A percentile compares a stretch with the other conserved stretches of the same genome.
phyloP scores from a whole-genome alignment of 129 eudicot species.

The Kitagawia praeruptora region DNA sequence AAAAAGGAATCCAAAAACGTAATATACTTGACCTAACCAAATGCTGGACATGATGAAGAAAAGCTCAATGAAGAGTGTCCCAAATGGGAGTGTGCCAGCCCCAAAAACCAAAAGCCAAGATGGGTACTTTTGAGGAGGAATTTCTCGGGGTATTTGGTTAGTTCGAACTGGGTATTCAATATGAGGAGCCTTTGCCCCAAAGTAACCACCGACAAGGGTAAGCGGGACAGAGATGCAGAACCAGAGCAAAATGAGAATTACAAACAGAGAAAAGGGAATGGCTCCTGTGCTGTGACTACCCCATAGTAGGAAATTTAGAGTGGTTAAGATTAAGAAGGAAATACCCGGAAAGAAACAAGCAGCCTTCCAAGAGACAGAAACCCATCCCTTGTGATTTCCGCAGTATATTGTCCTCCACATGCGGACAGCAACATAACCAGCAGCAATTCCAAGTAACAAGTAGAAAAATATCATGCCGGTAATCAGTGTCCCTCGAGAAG shows the following conservation, averaged over 20 bases:
- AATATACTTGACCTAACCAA: slow-evolving; percentile 35
- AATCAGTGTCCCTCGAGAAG: slow-evolving; percentile 15
- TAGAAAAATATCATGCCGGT: slow-evolving; percentile 14
- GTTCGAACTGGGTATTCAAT: slow-evolving; percentile 26
- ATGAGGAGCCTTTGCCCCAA: slow-evolving; percentile 37
- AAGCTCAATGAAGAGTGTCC: slow-evolving; percentile 38
- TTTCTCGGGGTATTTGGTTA: slow-evolving; percentile 15
- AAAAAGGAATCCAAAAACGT: slow-evolving; percentile 32
- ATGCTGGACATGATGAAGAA: slow-evolving; percentile 41
- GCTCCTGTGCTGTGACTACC: slow-evolving; percentile 37
- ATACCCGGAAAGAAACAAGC: slow-evolving; percentile 40
- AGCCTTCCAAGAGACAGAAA: slow-evolving; percentile 15
- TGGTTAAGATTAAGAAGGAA: slow-evolving; percentile 24
- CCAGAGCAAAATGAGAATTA: slow-evolving; percentile 34
- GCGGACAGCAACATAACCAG: slow-evolving; percentile 17
- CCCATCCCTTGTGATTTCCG: slow-evolving; percentile 14
- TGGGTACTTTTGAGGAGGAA: slow-evolving; percentile 14
- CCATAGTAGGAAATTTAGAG: slow-evolving; percentile 30
- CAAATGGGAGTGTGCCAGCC: slow-evolving; percentile 25
- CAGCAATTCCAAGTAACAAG: slow-evolving; percentile 15
- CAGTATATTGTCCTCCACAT: slow-evolving; percentile 14
- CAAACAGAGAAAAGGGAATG: slow-evolving; percentile 32
- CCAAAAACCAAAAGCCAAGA: slow-evolving; percentile 15
- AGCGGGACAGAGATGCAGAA: slow-evolving; percentile 40
- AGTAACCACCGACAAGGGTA: slow-evolving; percentile 35